Percentiles rank a stretch among this genome's conserved stretches.
phyloP scores from a whole-genome alignment of 495 filamentous ascomycete genomes.

The Cercophora sp. region DNA sequence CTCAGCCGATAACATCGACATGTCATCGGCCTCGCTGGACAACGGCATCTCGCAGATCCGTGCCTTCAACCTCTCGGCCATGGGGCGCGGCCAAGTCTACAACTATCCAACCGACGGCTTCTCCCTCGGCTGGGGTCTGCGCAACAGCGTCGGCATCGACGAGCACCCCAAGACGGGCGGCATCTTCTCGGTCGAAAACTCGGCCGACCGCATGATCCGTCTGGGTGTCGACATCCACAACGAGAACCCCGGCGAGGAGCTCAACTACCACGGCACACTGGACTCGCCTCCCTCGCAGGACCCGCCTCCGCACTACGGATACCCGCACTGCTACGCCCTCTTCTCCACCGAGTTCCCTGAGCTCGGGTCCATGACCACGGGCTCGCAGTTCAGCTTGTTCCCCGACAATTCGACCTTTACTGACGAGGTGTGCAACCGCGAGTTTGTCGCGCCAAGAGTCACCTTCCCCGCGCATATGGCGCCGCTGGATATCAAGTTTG shows the following conservation, averaged over 20 bases:
- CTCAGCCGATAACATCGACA: constrained; percentile 58
- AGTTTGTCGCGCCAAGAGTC: constrained; percentile 44
- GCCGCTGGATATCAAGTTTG: constrained; percentile 59
- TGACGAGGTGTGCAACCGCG: constrained; percentile 43
- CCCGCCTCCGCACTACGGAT: constrained; percentile 55
- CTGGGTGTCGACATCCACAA: constrained; percentile 55
- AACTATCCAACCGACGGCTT: constrained; percentile 45
- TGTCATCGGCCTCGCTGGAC: constrained; percentile 35
- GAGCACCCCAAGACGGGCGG: constrained; percentile 49
- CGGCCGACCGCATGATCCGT: constrained; percentile 58
- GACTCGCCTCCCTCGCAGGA: constrained; percentile 34
- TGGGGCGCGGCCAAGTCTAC: constrained; percentile 39
- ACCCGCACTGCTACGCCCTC: constrained; percentile 63
- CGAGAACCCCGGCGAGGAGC: constrained; percentile 70
- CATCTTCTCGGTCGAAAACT: constrained; percentile 71
- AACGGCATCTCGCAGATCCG: constrained; percentile 62
- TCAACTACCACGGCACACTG: constrained; percentile 67
- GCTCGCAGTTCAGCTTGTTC: constrained; percentile 35
- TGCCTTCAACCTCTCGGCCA: constrained; percentile 54
- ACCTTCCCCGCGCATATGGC: constrained; percentile 58
- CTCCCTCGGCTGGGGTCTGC: constrained; percentile 65
- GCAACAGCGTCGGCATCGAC: constrained; percentile 66
- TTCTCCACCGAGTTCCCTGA: constrained; percentile 47
- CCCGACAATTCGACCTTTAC: constrained; percentile 25
- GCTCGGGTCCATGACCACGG: constrained; percentile 22